These are phyloP conservation scores for Suhomyces faveliae DNA, from an alignment of 805 yeast species.

Conservation along the genomic window DNA sequence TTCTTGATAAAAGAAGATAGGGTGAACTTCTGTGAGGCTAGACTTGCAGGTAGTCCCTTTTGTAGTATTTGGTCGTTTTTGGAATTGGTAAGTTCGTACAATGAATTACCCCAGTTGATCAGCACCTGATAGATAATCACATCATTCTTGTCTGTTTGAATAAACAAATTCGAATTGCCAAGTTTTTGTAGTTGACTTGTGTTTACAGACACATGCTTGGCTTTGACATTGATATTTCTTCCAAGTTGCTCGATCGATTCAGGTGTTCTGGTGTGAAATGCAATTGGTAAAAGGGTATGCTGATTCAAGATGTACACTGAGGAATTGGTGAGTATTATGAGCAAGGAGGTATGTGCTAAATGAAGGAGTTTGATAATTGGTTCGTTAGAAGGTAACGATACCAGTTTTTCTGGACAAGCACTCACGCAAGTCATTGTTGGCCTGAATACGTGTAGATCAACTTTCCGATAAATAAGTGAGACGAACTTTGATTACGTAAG, in stretches of 20 bases:
- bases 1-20: slow-evolving; percentile 28
- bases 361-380: slow-evolving; percentile 18
- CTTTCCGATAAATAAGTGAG: slow-evolving; percentile 1
- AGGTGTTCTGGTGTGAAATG: slow-evolving; percentile 44
- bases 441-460: not conserved
- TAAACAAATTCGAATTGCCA: slow-evolving; percentile 32
- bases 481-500: not conserved
- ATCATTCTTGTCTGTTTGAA: slow-evolving; percentile 39
- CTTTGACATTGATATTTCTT: slow-evolving; percentile 37
- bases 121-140: slow-evolving; percentile 43
- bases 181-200: slow-evolving; percentile 32
- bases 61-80: slow-evolving; percentile 32
- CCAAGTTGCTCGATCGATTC: slow-evolving; percentile 50
- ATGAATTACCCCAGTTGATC: slow-evolving; percentile 29
- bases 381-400: slow-evolving; percentile 21
- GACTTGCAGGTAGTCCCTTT: slow-evolving; percentile 33
- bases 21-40: slow-evolving; percentile 23
- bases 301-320: slow-evolving; percentile 31
- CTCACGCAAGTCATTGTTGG: slow-evolving; percentile 36
- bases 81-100: slow-evolving; percentile 31
- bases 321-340: slow-evolving; percentile 26
- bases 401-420: slow-evolving; percentile 28
- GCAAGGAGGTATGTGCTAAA: slow-evolving; percentile 27
- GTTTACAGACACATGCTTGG: slow-evolving; percentile 37
- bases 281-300: slow-evolving; percentile 40